These are phyloP conservation scores for Quercus glauca DNA, from an alignment of 306 rosid species.

Conservation along the genomic window DNA sequence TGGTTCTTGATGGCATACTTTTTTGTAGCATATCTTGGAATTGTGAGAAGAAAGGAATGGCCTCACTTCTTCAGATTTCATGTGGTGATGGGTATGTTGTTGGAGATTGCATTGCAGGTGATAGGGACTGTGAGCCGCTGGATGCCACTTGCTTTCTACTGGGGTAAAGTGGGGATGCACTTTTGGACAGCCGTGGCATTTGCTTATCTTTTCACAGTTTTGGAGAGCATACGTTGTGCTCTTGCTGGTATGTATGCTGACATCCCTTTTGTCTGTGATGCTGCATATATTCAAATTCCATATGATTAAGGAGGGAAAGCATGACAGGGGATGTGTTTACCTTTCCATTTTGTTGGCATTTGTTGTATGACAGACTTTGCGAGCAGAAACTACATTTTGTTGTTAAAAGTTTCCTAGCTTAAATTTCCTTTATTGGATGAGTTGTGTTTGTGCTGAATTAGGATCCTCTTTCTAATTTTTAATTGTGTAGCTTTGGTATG, in stretches of 20 bases:
- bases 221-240: slow-evolving; percentile 82
- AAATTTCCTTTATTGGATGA: not conserved
- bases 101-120: slow-evolving; percentile 92
- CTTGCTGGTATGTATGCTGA: slow-evolving; percentile 92
- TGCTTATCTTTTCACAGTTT: slow-evolving; percentile 67
- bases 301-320: slow-evolving; percentile 51
- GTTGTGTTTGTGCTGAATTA: not conserved
- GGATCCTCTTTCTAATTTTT: not conserved
- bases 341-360: not conserved
- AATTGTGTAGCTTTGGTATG: not conserved
- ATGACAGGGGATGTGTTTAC: not conserved
- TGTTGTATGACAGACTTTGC: not conserved
- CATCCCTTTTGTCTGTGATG: slow-evolving; percentile 81
- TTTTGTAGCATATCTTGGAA: slow-evolving; percentile 79
- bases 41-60: slow-evolving; percentile 97
- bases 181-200: slow-evolving; percentile 74
- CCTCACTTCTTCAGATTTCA: slow-evolving; percentile 94
- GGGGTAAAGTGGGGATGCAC: slow-evolving; percentile 97
- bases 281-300: slow-evolving; percentile 93
- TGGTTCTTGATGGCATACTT: slow-evolving; percentile 98
- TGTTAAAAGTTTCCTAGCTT: not conserved
- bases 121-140: slow-evolving; percentile 88
- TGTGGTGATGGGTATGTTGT: slow-evolving; percentile 89
- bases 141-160: slow-evolving; percentile 73
- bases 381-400: not conserved